phyloP scores from a whole-genome alignment of 306 rosid species.

The Argentina anserina region DNA sequence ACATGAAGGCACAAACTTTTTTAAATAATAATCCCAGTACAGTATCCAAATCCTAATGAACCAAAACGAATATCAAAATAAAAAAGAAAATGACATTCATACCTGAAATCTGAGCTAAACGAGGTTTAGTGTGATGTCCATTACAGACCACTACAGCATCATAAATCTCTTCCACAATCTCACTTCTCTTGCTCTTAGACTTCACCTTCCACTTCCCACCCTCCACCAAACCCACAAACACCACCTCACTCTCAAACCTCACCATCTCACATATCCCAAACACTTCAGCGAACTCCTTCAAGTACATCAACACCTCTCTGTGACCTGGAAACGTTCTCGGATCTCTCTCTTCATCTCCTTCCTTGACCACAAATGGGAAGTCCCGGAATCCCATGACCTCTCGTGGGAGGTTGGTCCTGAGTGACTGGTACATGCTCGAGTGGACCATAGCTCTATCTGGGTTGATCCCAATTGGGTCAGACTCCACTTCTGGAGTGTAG shows the following conservation, averaged over 20 bases:
- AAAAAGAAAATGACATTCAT: background rate
- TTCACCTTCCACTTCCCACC: slow-evolving; percentile 34
- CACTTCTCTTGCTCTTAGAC: slow-evolving; percentile 30
- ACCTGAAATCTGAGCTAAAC: slow-evolving; percentile 41
- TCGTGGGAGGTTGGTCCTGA: slow-evolving; percentile 18
- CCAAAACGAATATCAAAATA: background rate
- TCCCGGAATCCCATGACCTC: slow-evolving; percentile 21
- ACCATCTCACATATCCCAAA: slow-evolving; percentile 42
- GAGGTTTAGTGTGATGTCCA: slow-evolving; percentile 39
- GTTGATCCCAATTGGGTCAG: slow-evolving; percentile 2
- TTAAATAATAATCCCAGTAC: background rate
- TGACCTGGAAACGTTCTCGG: slow-evolving; percentile 20
- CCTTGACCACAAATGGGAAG: slow-evolving; percentile 9
- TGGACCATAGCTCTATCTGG: slow-evolving; percentile 4
- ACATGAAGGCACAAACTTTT: background rate
- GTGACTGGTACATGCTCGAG: slow-evolving; percentile 19
- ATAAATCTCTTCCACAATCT: slow-evolving; percentile 16
- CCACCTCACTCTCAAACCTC: slow-evolving; percentile 43
- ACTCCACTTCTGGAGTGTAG: slow-evolving; percentile 22
- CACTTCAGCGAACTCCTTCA: slow-evolving; percentile 38
- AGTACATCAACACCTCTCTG: slow-evolving; percentile 48
- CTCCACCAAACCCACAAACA: slow-evolving; percentile 30
- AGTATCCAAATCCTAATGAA: background rate
- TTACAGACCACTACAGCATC: slow-evolving; percentile 48
- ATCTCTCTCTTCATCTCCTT: background rate